Evolutionary conservation across 495 filamentous ascomycete genomes (phyloP).

Genomic region (Penicillium diatomitis): DNA sequence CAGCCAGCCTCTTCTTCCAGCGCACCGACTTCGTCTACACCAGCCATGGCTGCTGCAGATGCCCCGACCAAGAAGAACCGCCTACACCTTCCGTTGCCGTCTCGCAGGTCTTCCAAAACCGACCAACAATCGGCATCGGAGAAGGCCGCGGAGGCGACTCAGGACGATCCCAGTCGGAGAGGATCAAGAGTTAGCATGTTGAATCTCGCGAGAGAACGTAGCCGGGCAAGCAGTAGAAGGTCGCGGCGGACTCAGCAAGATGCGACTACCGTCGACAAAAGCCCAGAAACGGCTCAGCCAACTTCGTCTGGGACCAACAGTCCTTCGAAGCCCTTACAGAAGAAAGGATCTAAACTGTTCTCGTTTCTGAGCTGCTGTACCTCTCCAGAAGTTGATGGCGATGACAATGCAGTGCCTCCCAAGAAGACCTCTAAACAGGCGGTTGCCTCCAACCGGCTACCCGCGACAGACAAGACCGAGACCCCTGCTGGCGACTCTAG

Average conservation of each 20-base stretch:
- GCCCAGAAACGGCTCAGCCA: constrained; percentile 17
- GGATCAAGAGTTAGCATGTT: constrained; percentile 64
- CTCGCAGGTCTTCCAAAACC: constrained; percentile 57
- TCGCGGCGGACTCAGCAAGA: constrained; percentile 38
- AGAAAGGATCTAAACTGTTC: constrained; percentile 47
- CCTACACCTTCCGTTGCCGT: constrained; percentile 51
- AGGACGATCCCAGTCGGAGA: constrained; percentile 51
- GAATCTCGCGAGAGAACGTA: constrained; percentile 58
- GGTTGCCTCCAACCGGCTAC: constrained; percentile 46
- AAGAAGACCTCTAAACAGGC: constrained; percentile 55
- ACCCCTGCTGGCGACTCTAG: constrained; percentile 42
- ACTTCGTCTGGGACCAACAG: constrained; percentile 23
- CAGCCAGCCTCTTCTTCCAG: constrained; percentile 12
- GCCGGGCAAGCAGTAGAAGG: constrained; percentile 53
- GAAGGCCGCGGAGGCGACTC: constrained; percentile 55
- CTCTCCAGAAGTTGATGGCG: constrained; percentile 50
- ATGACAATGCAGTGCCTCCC: constrained; percentile 51
- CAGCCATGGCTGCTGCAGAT: constrained; percentile 5
- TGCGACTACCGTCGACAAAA: constrained; percentile 31
- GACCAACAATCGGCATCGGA: constrained; percentile 53
- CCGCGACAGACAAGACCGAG: constrained; percentile 43
- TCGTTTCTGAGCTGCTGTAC: constrained; percentile 76
- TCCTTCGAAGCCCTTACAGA: constrained; percentile 50
- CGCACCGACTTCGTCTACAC: constrained; percentile 7
- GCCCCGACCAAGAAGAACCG: constrained; percentile 45